phyloP scores from a whole-genome alignment of 345 rosid genomes.

The Linum lewisii region DNA sequence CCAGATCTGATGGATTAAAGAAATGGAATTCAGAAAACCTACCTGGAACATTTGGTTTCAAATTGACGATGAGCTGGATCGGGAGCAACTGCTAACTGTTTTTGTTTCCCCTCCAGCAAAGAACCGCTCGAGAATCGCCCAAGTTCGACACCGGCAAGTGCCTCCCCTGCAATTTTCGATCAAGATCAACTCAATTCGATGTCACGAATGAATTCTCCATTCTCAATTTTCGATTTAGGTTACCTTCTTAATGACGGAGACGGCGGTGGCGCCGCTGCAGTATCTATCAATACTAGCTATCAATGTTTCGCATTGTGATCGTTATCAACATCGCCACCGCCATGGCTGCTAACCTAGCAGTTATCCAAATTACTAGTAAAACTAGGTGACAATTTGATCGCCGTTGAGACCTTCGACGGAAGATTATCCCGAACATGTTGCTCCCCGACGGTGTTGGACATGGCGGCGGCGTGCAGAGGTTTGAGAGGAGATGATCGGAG shows the following conservation, averaged over 20 bases:
- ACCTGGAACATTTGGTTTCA: conserved; percentile 73
- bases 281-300: conserved; percentile 57
- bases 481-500: too few species aligned
- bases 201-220: background rate
- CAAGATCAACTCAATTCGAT: background rate
- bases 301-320: background rate
- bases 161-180: conserved; percentile 46
- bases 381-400: conserved; percentile 13
- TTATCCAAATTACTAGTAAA: background rate
- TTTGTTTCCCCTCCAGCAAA: conserved; percentile 47
- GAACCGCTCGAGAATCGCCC: conserved; percentile 94
- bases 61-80: conserved; percentile 70
- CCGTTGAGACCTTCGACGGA: conserved; percentile 59
- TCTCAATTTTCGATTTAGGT: too few species aligned
- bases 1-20: background rate
- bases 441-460: too few species aligned
- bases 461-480: too few species aligned
- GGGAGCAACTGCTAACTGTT: conserved; percentile 57
- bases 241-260: conserved; percentile 64
- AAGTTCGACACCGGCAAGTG: conserved; percentile 68
- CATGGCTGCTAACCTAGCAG: background rate
- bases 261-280: conserved; percentile 92
- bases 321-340: background rate
- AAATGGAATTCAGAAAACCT: conserved; percentile 15
- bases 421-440: conserved; percentile 50